Base-by-base conservation (phyloP, 495 filamentous ascomycete species). In the Aspergillus hancockii region DNA sequence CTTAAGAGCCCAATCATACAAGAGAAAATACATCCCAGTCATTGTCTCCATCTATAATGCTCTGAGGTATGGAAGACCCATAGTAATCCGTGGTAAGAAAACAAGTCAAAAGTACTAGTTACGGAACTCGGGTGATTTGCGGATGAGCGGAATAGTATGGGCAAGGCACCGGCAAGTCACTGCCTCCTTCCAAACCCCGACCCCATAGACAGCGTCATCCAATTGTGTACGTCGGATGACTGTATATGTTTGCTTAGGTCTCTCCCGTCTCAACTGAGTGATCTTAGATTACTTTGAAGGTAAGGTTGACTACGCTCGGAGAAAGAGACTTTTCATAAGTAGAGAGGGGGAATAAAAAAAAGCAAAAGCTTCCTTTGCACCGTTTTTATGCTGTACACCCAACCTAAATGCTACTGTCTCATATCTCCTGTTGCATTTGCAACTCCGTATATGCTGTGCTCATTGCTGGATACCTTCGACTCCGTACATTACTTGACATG, bases 71-170 rank as follows among this genome's bases (percentile, higher is more conserved):
- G 38, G 16, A 16, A 14, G 38, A 41, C 38, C 38, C 38, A n/a
- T 41, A 41, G 38, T 41, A 41, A 41, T 14, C 12, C 7, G 38
- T 18, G n/a, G 16, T 19, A 34, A 28, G 49, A 52, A 52, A 23
- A 13, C n/a, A 34, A 10, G 13, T 52, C 49, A 52, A 34, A 52
- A 52, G 49, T 52, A 52, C 34, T n/a, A 22, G 14, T n/a, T 36
- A 36, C 32, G 32, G 32, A 36, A 36, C 8, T 36, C 32, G 32
- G 32, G 32, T 36, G 8, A 14, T 41, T n/a, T 41, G 16, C 38
- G 38, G 38, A 41, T 14, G 16, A n/a, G 10, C 2, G 38, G 38
- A 41, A 41, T 14, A n/a, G n/a, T n/a, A 41, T 41, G 38, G 38
- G 14, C 16, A 10, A 9, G 32, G 8, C 9, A 36, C 32, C 13